These are phyloP conservation scores for Rossbeevera mucosa DNA, from an alignment of 768 basidiomycete species.

Conservation along the genomic window DNA sequence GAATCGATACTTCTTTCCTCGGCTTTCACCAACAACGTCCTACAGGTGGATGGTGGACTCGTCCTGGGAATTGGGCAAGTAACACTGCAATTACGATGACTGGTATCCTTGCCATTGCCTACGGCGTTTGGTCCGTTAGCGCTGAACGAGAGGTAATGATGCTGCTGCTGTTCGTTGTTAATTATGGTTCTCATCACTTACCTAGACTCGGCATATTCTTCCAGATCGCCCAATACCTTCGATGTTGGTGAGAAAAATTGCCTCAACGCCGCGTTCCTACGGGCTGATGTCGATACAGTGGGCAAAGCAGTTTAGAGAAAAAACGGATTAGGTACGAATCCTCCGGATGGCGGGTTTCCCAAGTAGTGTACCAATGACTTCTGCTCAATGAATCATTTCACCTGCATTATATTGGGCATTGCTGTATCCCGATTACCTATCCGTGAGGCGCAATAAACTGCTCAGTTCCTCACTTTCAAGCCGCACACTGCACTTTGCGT, in stretches of 20 bases:
- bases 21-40: neutral
- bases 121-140: constrained; percentile 65
- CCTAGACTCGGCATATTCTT: constrained; percentile 52
- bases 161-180: neutral
- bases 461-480: neutral
- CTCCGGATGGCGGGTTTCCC: neutral
- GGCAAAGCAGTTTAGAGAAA: constrained; percentile 46
- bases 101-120: constrained; percentile 65
- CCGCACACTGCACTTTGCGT: neutral
- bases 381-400: neutral
- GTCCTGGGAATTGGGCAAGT: constrained; percentile 83
- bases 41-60: constrained; percentile 92
- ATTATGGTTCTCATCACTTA: constrained; percentile 4
- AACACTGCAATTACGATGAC: constrained; percentile 74
- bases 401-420: neutral
- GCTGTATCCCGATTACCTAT: neutral
- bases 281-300: constrained; percentile 33
- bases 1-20: neutral
- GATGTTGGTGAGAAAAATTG: constrained; percentile 51
- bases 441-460: neutral
- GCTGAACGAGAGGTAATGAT: constrained; percentile 69
- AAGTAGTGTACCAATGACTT: neutral
- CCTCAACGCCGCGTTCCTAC: neutral
- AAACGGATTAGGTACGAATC: constrained; percentile 8
- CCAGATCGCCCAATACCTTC: constrained; percentile 75